phyloP scores from a whole-genome alignment of 192 early-diverging fungal species.

The Polychytrium aggregatum region DNA sequence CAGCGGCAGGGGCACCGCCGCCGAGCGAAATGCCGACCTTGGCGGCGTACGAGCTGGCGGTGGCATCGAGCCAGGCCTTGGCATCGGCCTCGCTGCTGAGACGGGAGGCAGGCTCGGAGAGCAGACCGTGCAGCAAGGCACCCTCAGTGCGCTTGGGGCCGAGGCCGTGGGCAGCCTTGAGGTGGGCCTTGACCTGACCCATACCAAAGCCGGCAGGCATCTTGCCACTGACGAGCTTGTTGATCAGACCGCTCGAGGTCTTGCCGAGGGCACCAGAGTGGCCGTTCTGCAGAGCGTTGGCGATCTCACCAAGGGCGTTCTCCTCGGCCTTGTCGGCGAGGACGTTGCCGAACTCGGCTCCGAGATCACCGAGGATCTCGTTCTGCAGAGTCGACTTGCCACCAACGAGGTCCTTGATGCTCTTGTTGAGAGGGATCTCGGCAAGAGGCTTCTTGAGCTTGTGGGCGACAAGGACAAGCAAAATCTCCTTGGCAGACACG shows the following conservation, averaged over 20 bases:
- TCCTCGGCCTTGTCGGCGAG: conserved; percentile 87
- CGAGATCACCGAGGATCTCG: conserved; percentile 90
- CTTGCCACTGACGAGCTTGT: conserved; percentile 75
- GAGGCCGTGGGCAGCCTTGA: conserved; percentile 60
- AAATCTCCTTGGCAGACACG: conserved; percentile 70
- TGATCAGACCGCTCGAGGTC: conserved; percentile 58
- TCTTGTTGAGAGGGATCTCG: conserved; percentile 64
- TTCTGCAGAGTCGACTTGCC: conserved; percentile 96
- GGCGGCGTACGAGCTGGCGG: conserved; percentile 56
- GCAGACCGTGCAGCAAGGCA: conserved; percentile 63
- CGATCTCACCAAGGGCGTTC: conserved; percentile 72
- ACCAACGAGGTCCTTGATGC: conserved; percentile 87
- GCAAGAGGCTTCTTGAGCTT: conserved; percentile 76
- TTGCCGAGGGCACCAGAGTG: conserved; percentile 73
- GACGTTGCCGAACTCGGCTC: conserved; percentile 77
- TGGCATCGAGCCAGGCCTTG: conserved; percentile 67
- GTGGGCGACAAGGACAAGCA: conserved; percentile 75
- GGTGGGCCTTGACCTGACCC: conserved; percentile 61
- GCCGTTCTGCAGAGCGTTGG: conserved; percentile 42
- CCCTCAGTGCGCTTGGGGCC: conserved; percentile 63
- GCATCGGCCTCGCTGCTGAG: conserved; percentile 62
- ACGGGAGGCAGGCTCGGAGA: conserved; percentile 74
- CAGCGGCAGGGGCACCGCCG: conserved; percentile 33
- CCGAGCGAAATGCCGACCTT: conserved; percentile 58
- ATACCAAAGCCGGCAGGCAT: conserved; percentile 89